These are phyloP conservation scores for Aureobasidium vineae DNA, from an alignment of 2,329 filamentous ascomycete genomes.

Conservation along the genomic window DNA sequence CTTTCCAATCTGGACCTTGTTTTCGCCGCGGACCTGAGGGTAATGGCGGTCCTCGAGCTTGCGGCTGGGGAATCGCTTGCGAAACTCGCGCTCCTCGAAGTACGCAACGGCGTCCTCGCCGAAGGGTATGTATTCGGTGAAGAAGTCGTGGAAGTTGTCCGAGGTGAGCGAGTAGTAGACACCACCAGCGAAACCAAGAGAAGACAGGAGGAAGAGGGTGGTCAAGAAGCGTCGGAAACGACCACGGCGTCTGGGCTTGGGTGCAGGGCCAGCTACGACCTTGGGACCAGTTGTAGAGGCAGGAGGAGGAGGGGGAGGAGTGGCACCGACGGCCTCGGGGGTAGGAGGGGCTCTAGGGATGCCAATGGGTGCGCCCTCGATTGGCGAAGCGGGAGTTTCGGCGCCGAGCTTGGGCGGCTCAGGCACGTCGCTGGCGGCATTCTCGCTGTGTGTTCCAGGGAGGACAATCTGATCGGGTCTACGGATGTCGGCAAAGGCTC, in stretches of 20 bases:
- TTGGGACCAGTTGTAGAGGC: conserved; percentile 32
- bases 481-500: conserved; percentile 35
- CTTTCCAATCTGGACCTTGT: conserved; percentile 77
- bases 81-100: conserved; percentile 92
- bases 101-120: conserved; percentile 94
- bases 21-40: conserved; percentile 55
- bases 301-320: conserved; percentile 29
- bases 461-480: conserved; percentile 38
- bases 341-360: conserved; percentile 33
- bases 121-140: conserved; percentile 93
- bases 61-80: conserved; percentile 71
- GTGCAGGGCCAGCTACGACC: conserved; percentile 45
- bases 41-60: conserved; percentile 43
- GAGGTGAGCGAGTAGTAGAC: conserved; percentile 90
- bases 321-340: conserved; percentile 31
- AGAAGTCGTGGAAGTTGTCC: conserved; percentile 99
- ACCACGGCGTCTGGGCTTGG: conserved; percentile 61
- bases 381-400: conserved; percentile 27
- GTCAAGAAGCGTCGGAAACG: conserved; percentile 75
- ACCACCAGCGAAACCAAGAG: conserved; percentile 78
- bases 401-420: conserved; percentile 34
- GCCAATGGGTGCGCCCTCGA: conserved; percentile 28
- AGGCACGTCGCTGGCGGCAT: conserved; percentile 35
- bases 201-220: conserved; percentile 72
- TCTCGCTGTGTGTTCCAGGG: conserved; percentile 36